These are phyloP conservation scores for Talaromyces sp. DNA, from an alignment of 2,329 filamentous ascomycete species.

Conservation along the genomic window DNA sequence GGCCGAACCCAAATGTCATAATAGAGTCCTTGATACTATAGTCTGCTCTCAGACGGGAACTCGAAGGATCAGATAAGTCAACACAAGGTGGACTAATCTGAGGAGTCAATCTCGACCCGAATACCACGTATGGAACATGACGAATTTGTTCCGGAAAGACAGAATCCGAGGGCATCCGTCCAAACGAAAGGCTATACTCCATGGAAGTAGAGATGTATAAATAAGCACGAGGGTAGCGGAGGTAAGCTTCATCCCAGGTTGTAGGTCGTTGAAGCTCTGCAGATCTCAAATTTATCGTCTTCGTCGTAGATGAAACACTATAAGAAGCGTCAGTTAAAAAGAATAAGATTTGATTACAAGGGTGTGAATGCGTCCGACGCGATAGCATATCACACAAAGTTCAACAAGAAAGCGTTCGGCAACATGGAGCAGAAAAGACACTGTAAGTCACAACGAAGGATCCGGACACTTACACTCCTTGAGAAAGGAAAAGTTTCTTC, in stretches of 20 bases:
- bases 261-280: constrained; percentile 21
- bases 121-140: background rate
- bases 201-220: constrained; percentile 28
- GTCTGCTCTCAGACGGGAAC: background rate
- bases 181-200: constrained; percentile 23
- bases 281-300: background rate
- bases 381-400: background rate
- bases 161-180: background rate
- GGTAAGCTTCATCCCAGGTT: constrained; percentile 27
- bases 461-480: background rate
- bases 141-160: background rate
- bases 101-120: background rate
- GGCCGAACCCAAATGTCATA: background rate
- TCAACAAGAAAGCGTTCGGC: background rate
- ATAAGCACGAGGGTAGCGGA: constrained; percentile 26
- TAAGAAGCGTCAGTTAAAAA: background rate
- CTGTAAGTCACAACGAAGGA: background rate
- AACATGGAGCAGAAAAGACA: background rate
- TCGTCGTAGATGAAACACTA: background rate
- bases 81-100: background rate
- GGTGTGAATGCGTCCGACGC: background rate
- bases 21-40: background rate
- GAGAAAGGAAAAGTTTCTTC: background rate
- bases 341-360: background rate
- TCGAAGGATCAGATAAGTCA: background rate